Evolutionary conservation across 2,329 filamentous ascomycete genomes (phyloP).

Genomic region (Hypocreales sp.): DNA sequence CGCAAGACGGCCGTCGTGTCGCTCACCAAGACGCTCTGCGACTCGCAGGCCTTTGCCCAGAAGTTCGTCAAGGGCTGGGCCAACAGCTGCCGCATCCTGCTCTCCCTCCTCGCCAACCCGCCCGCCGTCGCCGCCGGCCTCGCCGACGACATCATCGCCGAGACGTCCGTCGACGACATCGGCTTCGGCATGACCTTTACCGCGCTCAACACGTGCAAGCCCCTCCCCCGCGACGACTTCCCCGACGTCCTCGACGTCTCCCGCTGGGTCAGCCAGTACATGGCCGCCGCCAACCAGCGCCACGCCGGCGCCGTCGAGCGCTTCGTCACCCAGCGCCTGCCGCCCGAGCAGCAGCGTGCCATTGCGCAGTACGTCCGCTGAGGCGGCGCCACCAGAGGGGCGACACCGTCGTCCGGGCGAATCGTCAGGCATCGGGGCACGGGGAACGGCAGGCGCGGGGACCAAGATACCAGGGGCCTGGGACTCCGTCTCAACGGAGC

Average conservation of each 20-base stretch:
- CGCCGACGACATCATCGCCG: constrained; percentile 63
- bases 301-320: constrained; percentile 54
- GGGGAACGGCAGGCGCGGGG: no score
- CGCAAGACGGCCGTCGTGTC: constrained; percentile 90
- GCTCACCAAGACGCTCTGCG: constrained; percentile 79
- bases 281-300: constrained; percentile 62
- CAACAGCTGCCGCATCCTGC: constrained; percentile 74
- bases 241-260: constrained; percentile 68
- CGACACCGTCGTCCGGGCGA: no score
- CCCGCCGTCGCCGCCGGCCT: constrained; percentile 48
- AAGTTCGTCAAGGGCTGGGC: constrained; percentile 83
- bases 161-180: constrained; percentile 88
- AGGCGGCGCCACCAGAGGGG: no score
- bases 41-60: constrained; percentile 69
- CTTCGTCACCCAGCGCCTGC: constrained; percentile 59
- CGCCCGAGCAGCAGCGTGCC: constrained; percentile 39
- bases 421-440: no score
- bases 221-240: constrained; percentile 61
- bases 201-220: constrained; percentile 78
- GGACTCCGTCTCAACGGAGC: no score
- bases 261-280: constrained; percentile 69
- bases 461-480: no score
- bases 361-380: constrained; percentile 35
- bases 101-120: constrained; percentile 80
- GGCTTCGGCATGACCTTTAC: constrained; percentile 93